phyloP scores from a whole-genome alignment of 139 green algal genomes.

The Nannochloris sp. region DNA sequence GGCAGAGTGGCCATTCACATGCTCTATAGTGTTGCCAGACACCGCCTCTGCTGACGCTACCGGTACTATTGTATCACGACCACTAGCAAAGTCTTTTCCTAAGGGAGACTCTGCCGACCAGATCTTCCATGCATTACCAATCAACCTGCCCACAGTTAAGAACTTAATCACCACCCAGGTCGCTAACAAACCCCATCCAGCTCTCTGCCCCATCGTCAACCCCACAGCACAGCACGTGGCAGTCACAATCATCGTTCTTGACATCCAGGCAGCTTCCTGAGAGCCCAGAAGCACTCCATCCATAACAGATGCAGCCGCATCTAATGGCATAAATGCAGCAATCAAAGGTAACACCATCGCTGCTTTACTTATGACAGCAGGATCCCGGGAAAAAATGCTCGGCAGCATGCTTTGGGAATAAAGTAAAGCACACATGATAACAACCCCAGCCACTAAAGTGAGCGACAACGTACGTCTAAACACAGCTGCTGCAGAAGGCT shows the following conservation, averaged over 20 bases:
- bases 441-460: slow-evolving; percentile 12
- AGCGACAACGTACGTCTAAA: slow-evolving; percentile 19
- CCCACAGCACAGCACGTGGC: background rate
- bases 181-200: slow-evolving; percentile 1
- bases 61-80: too few species aligned
- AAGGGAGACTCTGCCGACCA: slow-evolving; percentile 10
- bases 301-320: slow-evolving; percentile 26
- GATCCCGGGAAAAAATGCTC: slow-evolving; percentile 24
- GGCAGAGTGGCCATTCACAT: too few species aligned
- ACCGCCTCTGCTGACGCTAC: too few species aligned
- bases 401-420: background rate
- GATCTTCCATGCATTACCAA: slow-evolving; percentile 22
- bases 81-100: too few species aligned
- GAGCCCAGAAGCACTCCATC: slow-evolving; percentile 31
- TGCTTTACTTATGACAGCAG: slow-evolving; percentile 15
- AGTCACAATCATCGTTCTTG: slow-evolving; percentile 15
- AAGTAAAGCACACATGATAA: slow-evolving; percentile 7
- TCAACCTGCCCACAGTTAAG: slow-evolving; percentile 23
- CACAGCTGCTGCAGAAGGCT: slow-evolving; percentile 7
- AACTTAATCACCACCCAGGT: slow-evolving; percentile 19
- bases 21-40: too few species aligned
- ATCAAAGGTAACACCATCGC: slow-evolving; percentile 21
- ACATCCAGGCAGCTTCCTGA: slow-evolving; percentile 21
- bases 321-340: slow-evolving; percentile 31
- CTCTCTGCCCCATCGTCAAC: background rate